A percentile compares a stretch with the other conserved stretches of the same genome.
Conservation (phyloP, 768 basidiomycete species). For the Strobilomyces dryophilus region DNA sequence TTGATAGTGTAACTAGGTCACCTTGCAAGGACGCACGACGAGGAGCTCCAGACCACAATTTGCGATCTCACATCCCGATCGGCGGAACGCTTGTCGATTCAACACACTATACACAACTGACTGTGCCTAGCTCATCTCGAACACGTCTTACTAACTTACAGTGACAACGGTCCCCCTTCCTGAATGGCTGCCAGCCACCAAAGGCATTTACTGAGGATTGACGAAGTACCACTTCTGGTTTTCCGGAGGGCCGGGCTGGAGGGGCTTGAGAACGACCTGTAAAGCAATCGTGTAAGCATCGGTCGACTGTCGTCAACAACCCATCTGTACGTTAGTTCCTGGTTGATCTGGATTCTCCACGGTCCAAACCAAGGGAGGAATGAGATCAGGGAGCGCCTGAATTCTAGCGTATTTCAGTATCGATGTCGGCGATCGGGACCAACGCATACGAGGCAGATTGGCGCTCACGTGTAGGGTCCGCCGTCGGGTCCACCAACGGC, state of each 20-base stretch:
- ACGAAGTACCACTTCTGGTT: constrained; percentile 1
- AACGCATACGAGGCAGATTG: background rate
- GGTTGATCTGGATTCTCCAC: background rate
- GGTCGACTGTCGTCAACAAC: background rate
- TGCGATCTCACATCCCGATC: background rate
- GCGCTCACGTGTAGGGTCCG: background rate
- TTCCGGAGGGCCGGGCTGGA: background rate
- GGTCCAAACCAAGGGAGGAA: background rate
- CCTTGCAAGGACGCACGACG: no score
- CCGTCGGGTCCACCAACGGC: background rate
- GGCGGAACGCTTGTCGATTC: background rate
- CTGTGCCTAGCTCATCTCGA: background rate
- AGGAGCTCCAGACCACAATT: no score
- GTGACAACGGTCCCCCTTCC: background rate
- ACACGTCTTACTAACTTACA: background rate
- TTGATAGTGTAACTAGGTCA: no score
- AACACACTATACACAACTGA: background rate
- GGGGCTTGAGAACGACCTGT: background rate
- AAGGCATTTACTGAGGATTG: background rate
- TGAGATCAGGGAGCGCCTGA: no score
- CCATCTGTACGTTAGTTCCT: background rate
- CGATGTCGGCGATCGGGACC: background rate
- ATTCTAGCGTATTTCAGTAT: background rate
- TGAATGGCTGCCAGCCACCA: background rate
- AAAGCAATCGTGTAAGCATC: background rate